Percentiles rank a stretch among this genome's conserved stretches.
phyloP scores from a whole-genome alignment of 2,329 filamentous ascomycete species.

The Endoconidiophora polonica region DNA sequence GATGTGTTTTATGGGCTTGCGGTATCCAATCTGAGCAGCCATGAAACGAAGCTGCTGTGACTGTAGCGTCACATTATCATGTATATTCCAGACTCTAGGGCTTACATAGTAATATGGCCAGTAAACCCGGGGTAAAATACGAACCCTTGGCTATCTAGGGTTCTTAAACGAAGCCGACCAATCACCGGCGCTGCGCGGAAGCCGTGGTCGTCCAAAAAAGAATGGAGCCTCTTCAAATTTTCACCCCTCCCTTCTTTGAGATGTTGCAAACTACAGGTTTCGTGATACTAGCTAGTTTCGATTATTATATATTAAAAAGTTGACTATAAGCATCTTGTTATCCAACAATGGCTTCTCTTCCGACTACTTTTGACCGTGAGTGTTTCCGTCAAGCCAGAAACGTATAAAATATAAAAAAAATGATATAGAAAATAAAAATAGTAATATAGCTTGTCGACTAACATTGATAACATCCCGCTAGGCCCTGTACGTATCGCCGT shows the following conservation, averaged over 20 bases:
- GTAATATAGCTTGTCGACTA: slow-evolving; percentile 5
- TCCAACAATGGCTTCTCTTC: slow-evolving; percentile 34
- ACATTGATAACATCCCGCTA: slow-evolving; percentile 18
- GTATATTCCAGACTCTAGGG: no score
- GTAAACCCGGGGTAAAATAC: no score
- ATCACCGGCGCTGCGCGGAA: slow-evolving; percentile 1
- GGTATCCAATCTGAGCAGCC: no score
- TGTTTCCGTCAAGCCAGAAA: slow-evolving; percentile 8
- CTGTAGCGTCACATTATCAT: no score
- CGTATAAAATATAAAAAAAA: neutral
- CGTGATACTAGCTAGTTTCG: neutral
- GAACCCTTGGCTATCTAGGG: neutral
- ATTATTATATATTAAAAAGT: neutral
- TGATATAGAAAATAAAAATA: neutral
- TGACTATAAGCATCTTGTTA: neutral
- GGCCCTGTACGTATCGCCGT: slow-evolving; percentile 69
- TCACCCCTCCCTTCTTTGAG: neutral
- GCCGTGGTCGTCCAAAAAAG: neutral
- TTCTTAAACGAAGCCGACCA: neutral
- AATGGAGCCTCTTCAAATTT: neutral
- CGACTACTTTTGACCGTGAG: slow-evolving; percentile 42
- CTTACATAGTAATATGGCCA: no score
- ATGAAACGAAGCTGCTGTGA: no score
- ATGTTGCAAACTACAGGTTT: neutral
- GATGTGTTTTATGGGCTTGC: no score